phyloP scores from a whole-genome alignment of 306 rosid species.

The Citrullus amarus region DNA sequence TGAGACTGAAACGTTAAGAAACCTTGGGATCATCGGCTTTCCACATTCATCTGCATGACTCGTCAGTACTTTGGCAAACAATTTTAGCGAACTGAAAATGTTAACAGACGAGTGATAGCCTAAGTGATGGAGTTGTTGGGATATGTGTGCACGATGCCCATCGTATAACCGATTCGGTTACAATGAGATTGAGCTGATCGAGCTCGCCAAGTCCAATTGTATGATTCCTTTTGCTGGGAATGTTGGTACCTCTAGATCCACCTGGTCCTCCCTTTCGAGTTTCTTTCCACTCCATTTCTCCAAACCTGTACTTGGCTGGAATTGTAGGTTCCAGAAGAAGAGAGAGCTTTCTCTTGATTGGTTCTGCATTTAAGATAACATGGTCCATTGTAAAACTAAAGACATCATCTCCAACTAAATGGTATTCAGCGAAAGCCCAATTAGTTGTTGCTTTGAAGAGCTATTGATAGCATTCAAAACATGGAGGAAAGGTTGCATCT shows the following conservation, averaged over 20 bases:
- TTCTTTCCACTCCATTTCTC: constrained; percentile 21
- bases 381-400: background rate
- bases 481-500: background rate
- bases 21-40: background rate
- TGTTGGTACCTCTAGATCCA: constrained; percentile 19
- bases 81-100: background rate
- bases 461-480: background rate
- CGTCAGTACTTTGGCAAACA: background rate
- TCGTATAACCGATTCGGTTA: constrained; percentile 26
- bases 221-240: constrained; percentile 28
- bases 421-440: background rate
- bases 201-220: constrained; percentile 32
- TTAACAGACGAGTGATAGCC: constrained; percentile 31
- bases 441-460: background rate
- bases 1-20: background rate
- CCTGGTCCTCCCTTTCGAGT: constrained; percentile 16
- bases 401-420: background rate
- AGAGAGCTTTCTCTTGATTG: constrained; percentile 16
- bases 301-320: constrained; percentile 11
- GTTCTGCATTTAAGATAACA: constrained; percentile 17
- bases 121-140: constrained; percentile 27
- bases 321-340: constrained; percentile 6
- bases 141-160: constrained; percentile 39
- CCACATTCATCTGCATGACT: background rate
- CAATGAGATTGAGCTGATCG: constrained; percentile 23